phyloP scores from a whole-genome alignment of 129 eudicot genomes.

The Escallonia herrerae region DNA sequence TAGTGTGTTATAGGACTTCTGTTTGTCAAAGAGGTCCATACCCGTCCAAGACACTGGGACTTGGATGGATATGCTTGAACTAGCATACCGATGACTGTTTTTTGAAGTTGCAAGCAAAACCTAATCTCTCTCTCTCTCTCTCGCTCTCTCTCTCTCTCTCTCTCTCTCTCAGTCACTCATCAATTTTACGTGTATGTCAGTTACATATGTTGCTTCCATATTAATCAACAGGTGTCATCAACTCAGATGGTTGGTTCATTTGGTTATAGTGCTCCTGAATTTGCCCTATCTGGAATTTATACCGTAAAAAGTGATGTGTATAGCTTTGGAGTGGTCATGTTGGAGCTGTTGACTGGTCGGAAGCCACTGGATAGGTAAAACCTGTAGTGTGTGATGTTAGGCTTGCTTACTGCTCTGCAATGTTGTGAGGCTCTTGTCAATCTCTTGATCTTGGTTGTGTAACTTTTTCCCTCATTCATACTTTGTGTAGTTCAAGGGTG shows the following conservation, averaged over 20 bases:
- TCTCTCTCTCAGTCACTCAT: neutral
- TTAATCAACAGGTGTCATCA: constrained; percentile 50
- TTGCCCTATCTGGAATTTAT: constrained; percentile 85
- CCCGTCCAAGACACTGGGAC: neutral
- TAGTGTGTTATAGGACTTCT: neutral
- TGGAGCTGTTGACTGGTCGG: constrained; percentile 88
- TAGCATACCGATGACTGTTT: neutral
- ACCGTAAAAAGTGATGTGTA: constrained; percentile 90
- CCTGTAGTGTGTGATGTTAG: neutral
- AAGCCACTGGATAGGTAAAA: constrained; percentile 95
- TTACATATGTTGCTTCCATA: constrained; percentile 4
- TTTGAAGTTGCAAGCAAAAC: neutral
- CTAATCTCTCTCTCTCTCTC: neutral
- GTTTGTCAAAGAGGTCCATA: neutral
- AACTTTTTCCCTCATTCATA: neutral
- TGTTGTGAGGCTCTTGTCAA: neutral
- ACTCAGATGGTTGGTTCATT: constrained; percentile 88
- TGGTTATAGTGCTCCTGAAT: constrained; percentile 98
- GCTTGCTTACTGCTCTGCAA: neutral
- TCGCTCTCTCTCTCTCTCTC: neutral
- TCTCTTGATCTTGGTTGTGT: neutral
- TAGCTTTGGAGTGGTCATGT: constrained; percentile 97
- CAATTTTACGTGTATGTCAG: neutral
- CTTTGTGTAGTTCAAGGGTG: constrained; percentile 54
- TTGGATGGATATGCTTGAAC: neutral